Evolutionary conservation across 140 eudicot species (phyloP), one percentile per base, ranked within the genome.

Genomic region (Stevia rebaudiana): DNA sequence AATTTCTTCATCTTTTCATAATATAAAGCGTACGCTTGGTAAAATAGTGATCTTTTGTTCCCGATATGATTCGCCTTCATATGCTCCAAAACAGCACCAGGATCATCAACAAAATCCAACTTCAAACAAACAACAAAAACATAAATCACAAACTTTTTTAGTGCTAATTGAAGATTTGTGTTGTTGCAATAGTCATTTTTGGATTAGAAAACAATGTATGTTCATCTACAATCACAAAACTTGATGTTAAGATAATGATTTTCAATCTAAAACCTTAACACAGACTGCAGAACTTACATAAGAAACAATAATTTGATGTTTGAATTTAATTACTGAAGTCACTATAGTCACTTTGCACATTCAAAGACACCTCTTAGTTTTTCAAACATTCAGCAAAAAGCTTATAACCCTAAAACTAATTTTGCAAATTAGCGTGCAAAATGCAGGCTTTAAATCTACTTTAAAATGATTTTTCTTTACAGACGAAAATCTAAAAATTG

Each of bases 31-130:
- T 83, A 91, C 0, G 98, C 98, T 76, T 87, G 96, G 72, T 91
- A 91, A 69, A 87, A 87, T 44, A 91, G 41, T 8, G 96, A 78
- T 71, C 75, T 83, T 71, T 74, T 91, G 65, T 68, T 47, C 65
- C 98, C 98, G 33, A 91, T 81, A 61, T 55, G 80, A 42, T 80
- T 76, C 6, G 52, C 76, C 83, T 87, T 89, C 98, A 91, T 87
- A 30, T 84, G 80, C 71, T 72, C 69, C 65, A 91, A 66, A 63
- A 83, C 77, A 48, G 89, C 91, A 47, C 82, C 94, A 17, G 95
- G 98, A 44, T 87, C 87, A 67, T 85, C 92, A 78, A 85, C 95
- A 69, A 61, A 91, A 79, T 87, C 98, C 96, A 91, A 76, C 98
- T 91, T 71, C 85, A 80, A 63, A 39, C 49, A 61, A 42, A 41